These are phyloP conservation scores for Schwanniomyces yamadae DNA, from an alignment of 805 yeast species.

Conservation along the genomic window DNA sequence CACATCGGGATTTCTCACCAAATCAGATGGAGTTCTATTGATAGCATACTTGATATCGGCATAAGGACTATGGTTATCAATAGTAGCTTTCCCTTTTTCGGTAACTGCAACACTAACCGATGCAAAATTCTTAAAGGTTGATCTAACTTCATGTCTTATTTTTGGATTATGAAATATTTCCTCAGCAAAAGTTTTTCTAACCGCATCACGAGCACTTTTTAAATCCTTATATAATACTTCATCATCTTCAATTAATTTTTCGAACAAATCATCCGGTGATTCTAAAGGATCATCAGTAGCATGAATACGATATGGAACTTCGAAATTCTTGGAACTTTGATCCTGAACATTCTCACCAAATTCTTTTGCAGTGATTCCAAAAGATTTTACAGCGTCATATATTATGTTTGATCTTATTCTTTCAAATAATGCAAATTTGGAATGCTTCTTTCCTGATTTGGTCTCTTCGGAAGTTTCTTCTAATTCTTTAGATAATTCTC, in stretches of 20 bases:
- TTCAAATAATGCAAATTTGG: constrained; percentile 62
- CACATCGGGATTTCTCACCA: constrained; percentile 72
- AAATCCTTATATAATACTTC: constrained; percentile 54
- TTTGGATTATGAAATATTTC: constrained; percentile 80
- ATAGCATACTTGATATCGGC: constrained; percentile 90
- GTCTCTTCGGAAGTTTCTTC: constrained; percentile 34
- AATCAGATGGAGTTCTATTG: constrained; percentile 74
- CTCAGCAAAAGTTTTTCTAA: constrained; percentile 72
- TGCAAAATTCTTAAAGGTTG: constrained; percentile 62
- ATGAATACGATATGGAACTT: constrained; percentile 56
- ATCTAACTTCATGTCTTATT: constrained; percentile 67
- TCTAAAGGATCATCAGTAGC: constrained; percentile 66
- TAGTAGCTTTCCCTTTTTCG: constrained; percentile 66
- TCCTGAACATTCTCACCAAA: constrained; percentile 78
- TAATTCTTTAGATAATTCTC: constrained; percentile 39
- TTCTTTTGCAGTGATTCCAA: constrained; percentile 76
- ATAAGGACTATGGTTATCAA: constrained; percentile 76
- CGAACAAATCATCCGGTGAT: constrained; percentile 61
- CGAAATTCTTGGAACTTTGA: constrained; percentile 49
- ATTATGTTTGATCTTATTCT: constrained; percentile 64
- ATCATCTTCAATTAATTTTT: constrained; percentile 42
- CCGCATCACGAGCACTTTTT: constrained; percentile 66
- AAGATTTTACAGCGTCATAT: constrained; percentile 62
- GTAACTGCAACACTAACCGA: constrained; percentile 73
- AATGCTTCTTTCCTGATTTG: constrained; percentile 46